phyloP scores from a whole-genome alignment of 169 alveolate genomes.

The Eimeria sp. region DNA sequence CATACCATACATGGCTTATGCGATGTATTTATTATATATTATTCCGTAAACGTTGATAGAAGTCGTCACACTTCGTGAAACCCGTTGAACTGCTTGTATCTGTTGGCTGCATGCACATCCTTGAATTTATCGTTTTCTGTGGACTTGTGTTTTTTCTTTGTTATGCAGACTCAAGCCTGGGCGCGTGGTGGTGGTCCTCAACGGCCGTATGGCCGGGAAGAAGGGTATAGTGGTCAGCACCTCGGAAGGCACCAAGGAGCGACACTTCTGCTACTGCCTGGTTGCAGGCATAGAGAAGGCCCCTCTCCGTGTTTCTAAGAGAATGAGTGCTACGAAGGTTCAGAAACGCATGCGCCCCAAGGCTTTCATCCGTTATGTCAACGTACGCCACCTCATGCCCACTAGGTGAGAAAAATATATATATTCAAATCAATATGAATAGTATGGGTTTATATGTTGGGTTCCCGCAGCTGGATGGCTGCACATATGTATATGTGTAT shows the following conservation, averaged over 20 bases:
- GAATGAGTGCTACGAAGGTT: constrained; percentile 96
- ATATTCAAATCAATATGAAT: too few species aligned
- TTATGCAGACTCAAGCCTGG: constrained; percentile 91
- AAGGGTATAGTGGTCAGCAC: constrained; percentile 98
- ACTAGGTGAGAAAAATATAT: constrained; percentile 93
- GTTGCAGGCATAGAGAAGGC: constrained; percentile 99
- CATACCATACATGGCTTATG: too few species aligned
- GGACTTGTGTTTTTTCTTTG: not conserved
- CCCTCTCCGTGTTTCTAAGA: constrained; percentile 97
- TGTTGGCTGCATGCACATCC: too few species aligned
- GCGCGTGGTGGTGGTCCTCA: constrained; percentile 98
- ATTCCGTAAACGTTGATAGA: too few species aligned
- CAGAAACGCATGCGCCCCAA: constrained; percentile 96
- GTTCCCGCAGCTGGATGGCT: too few species aligned
- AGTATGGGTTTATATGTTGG: too few species aligned
- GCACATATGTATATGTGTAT: too few species aligned
- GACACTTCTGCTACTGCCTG: constrained; percentile 97
- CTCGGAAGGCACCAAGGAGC: constrained; percentile 97
- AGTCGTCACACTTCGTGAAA: not conserved
- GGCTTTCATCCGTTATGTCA: constrained; percentile 98
- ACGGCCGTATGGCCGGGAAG: constrained; percentile 99
- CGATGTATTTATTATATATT: too few species aligned
- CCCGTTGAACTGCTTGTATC: too few species aligned
- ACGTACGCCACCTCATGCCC: constrained; percentile 99
- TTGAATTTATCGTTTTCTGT: too few species aligned